Percentiles rank a stretch among this genome's conserved stretches.
These are phyloP conservation scores for Monilinia vaccinii-corymbosi DNA, from an alignment of 2,329 filamentous ascomycete genomes.

Conservation along the genomic window DNA sequence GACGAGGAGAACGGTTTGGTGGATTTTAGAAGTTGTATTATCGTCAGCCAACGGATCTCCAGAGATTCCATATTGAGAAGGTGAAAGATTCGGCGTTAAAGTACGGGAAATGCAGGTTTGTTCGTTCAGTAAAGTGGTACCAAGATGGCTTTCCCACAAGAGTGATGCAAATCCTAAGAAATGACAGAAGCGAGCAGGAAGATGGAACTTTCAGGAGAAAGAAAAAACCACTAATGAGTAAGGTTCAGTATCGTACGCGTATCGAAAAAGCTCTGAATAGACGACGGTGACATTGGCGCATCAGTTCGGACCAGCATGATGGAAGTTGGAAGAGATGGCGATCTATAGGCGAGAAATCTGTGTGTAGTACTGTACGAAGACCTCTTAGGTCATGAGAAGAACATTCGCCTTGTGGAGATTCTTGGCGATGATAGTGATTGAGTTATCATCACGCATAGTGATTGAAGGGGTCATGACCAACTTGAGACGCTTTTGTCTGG, in stretches of 20 bases:
- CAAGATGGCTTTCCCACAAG: slow-evolving; percentile 7
- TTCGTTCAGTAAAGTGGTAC: background rate
- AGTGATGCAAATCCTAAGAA: slow-evolving; percentile 5
- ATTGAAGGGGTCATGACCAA: slow-evolving; percentile 46
- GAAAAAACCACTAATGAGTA: background rate
- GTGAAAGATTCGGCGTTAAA: background rate
- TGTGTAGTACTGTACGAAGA: background rate
- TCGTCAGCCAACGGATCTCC: background rate
- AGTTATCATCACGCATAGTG: slow-evolving; percentile 42
- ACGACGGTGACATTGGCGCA: background rate
- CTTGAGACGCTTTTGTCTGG: slow-evolving; percentile 42
- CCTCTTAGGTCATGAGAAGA: slow-evolving; percentile 21
- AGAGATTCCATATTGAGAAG: background rate
- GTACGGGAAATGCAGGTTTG: background rate
- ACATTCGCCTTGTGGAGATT: slow-evolving; percentile 19
- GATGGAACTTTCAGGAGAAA: background rate
- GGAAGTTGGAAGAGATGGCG: slow-evolving; percentile 1
- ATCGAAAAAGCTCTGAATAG: background rate
- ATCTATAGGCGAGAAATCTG: slow-evolving; percentile 1
- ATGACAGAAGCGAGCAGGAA: background rate
- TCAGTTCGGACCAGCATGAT: background rate
- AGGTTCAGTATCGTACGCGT: slow-evolving; percentile 4
- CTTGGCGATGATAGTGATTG: slow-evolving; percentile 11
- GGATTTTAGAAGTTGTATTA: background rate
- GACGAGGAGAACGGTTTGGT: background rate